These are phyloP conservation scores for Scenedesmus sp. DNA, from an alignment of 163 green algal genomes.

Conservation along the genomic window DNA sequence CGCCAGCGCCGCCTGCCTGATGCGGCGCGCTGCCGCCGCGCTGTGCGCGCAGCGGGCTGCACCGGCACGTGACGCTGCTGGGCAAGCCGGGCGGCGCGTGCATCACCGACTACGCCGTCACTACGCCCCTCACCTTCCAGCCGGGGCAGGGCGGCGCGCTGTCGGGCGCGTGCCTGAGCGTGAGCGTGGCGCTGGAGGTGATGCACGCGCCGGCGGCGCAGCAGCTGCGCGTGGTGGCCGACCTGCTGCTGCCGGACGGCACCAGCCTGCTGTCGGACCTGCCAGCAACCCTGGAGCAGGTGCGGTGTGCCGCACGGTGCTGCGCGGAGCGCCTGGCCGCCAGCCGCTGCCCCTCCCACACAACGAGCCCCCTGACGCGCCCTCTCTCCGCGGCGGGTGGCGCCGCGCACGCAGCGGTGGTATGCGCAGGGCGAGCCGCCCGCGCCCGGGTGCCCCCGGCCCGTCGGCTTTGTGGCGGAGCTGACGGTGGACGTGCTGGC, in stretches of 20 bases:
- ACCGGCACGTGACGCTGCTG: conserved; percentile 23
- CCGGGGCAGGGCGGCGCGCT: conserved; percentile 5
- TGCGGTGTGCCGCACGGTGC: neutral
- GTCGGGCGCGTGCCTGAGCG: neutral
- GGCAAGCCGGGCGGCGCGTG: conserved; percentile 23
- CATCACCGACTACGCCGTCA: conserved; percentile 49
- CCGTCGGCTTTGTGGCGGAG: neutral
- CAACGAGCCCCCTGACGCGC: neutral
- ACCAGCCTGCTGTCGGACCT: neutral
- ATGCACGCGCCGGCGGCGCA: neutral
- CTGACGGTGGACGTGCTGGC: conserved; percentile 1
- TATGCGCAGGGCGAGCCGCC: conserved; percentile 16
- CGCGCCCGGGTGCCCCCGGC: too few species aligned
- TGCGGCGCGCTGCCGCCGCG: neutral
- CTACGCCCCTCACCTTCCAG: conserved; percentile 51
- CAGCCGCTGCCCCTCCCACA: neutral
- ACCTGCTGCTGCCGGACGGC: conserved; percentile 32
- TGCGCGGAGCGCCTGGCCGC: neutral
- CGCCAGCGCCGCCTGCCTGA: too few species aligned
- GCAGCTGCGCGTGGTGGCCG: neutral
- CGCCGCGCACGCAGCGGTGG: conserved; percentile 10
- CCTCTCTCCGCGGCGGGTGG: neutral
- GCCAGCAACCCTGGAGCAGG: neutral
- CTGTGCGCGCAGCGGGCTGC: conserved; percentile 41
- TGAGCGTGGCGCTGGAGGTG: conserved; percentile 13